Base-by-base conservation (phyloP, 2,329 filamentous ascomycete species). In the Monilinia fructigena region DNA sequence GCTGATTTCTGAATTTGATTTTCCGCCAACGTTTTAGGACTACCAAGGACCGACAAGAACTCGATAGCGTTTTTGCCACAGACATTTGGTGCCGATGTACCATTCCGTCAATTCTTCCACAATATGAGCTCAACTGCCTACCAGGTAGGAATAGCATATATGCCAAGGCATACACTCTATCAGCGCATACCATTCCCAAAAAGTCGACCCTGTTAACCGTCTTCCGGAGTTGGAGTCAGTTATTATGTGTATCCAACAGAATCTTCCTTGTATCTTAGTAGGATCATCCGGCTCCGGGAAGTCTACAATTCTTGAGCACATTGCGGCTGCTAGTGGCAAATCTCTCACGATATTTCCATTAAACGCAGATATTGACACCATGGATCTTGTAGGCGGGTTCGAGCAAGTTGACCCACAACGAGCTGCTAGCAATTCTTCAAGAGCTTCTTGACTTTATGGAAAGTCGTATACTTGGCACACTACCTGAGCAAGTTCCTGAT, bases 381-480 rank as follows among this genome's bases (percentile, higher is more conserved):
- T 97, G 88, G 95, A 99, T 78, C 86, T 99, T 66, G 92, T 99
- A 66, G 95, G 95, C 74, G 95, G 95, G 0, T 99, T 97, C 75
- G 95, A 99, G 77, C 95, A 99, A 78, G 88, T 92, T 23, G 95
- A 99, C 75, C 87, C 91, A 28, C 83, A 90, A 62, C 85, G 94
- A 65, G 86, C 90, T 68, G 81, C 91, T 5, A 88, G 89, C 64
- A 80, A 82, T 86, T 70, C 75, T 89, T 8, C 77, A 80, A 35
- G 80, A 84, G 58, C 75, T 91, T 16, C 79, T 80, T 16, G 74
- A 79, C 7, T 83, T 83, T 65, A 74, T 90, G 23, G 83, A 86
- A 65, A 74, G 76, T 4, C 82, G 81, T 23, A 77, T 84, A 42
- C 77, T 87, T 68, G 78, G 76, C 1, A 75, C 80, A 10, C 75